Evolutionary conservation across 768 basidiomycete genomes (phyloP), one percentile per base, ranked within the genome.

Genomic region (Krasilnikovozyma curviuscula): DNA sequence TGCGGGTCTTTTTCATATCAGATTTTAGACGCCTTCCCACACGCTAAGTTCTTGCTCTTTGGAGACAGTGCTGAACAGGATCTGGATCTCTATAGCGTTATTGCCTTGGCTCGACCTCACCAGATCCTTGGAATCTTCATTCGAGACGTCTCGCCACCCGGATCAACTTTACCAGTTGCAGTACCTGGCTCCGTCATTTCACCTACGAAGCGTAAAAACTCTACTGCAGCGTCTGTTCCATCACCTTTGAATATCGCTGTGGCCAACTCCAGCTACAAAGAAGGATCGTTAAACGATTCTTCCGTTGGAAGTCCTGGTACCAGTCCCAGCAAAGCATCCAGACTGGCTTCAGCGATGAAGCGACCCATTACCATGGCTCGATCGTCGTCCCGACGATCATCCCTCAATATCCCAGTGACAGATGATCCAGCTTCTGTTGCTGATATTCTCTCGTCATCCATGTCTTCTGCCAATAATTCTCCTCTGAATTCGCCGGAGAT

Each of bases 51-150:
- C 65, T 64, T 95, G 58, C 73, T 89, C 41, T 70, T 97, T 33
- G 91, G 91, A 7, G 91, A 97, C 62, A 76, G 79, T 0, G 91
- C 89, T 29, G 91, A 97, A 60, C 89, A 93, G 56, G 91, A 97
- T 64, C 66, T 97, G 37, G 88, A 97, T 63, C 69, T 97, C 2
- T 97, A 95, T 61, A 70, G 78, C 13, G 69, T 75, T 3, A 60
- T 91, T 16, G 85, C 91, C 0, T 63, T 67, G 16, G 77, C 83
- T 48, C 69, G 76, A 37, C 63, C 62, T 0, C 55, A 67, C 4
- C 81, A 50, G 34, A 71, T 97, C 31, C 65, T 78, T 4, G 84
- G 70, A 3, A 74, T 95, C 30, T 83, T 84, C 65, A 76, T 97
- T 35, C 73, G 91, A 19, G 82, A 91, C 56, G 81, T 78, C 13